These are phyloP conservation scores for Camelina sativa DNA, from an alignment of 345 rosid genomes.

Conservation along the genomic window DNA sequence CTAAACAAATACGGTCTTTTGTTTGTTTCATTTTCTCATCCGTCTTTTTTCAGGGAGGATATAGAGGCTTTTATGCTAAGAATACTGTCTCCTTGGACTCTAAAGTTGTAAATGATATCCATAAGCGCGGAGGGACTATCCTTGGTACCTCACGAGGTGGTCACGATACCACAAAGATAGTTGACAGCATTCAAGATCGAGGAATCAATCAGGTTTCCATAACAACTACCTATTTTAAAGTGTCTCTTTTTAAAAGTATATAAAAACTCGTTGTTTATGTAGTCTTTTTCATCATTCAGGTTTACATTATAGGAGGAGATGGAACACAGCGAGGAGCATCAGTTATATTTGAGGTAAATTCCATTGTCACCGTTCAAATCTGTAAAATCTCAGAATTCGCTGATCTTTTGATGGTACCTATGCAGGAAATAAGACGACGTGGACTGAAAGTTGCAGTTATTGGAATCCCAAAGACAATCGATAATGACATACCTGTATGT, in stretches of 20 bases:
- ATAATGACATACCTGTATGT: slow-evolving; percentile 73
- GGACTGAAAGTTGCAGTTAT: slow-evolving; percentile 72
- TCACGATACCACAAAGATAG: slow-evolving; percentile 74
- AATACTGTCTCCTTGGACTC: slow-evolving; percentile 66
- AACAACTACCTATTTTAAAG: neutral
- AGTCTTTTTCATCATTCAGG: slow-evolving; percentile 44
- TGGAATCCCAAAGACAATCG: slow-evolving; percentile 80
- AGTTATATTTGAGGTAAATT: slow-evolving; percentile 64
- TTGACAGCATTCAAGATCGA: slow-evolving; percentile 82
- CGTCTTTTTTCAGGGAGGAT: slow-evolving; percentile 65
- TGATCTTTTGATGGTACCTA: slow-evolving; percentile 19
- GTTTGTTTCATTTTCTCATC: slow-evolving; percentile 24
- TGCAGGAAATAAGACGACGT: slow-evolving; percentile 69
- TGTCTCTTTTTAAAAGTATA: neutral
- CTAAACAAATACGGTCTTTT: neutral
- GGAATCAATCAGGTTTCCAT: slow-evolving; percentile 73
- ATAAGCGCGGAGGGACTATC: slow-evolving; percentile 83
- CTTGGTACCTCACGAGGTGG: slow-evolving; percentile 87
- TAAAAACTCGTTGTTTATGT: slow-evolving; percentile 17
- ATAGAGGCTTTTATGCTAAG: slow-evolving; percentile 78
- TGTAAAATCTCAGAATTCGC: slow-evolving; percentile 1
- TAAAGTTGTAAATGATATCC: slow-evolving; percentile 73
- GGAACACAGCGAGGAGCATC: slow-evolving; percentile 84
- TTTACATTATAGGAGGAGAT: slow-evolving; percentile 85
- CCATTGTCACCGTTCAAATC: neutral